Base-by-base conservation (phyloP, 257 asterid genomes). In the Solanum virginianum region DNA sequence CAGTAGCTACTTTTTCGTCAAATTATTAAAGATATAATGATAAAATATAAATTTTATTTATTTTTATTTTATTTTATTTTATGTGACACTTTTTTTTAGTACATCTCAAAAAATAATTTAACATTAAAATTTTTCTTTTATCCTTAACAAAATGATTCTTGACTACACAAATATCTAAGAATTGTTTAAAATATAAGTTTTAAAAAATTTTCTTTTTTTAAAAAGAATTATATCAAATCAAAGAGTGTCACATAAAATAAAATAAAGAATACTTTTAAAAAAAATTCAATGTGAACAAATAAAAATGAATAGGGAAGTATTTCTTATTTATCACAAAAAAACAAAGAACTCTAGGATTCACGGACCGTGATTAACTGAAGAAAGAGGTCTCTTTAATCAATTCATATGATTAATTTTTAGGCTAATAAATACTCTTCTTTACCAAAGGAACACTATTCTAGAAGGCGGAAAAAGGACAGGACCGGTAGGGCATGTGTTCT, bases 351-450 rank as follows among this genome's bases (percentile, higher is more conserved):
- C 20, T 47, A 14, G 60, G 36, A 47, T 47, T 74, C n/a, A 49
- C 41, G 57, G 59, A n/a, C 60, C 81, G 60, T 74, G 60, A 74
- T 74, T 74, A 13, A 47, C 57, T 72, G 57, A 74, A 13, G 16
- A 71, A 71, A 20, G 55, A 43, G 56, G 80, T 9, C 54, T 1
- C 54, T 70, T 70, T 70, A 72, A 45, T 72, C 39, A 43, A 47
- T 72, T 72, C 81, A 72, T 45, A 72, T 75, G 81, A 47, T 75
- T 75, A 75, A 49, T 13, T 75, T 53, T 22, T 72, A 43, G 56
- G 56, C 36, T 71, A 71, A 71, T 20, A 20, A 71, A 20, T 43
- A 71, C 80, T 71, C 29, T 71, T 41, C 80, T 20, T 43, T 51
- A 47, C 43, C 55, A 47, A 47, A 22, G 60, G 60, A n/a, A 14